phyloP scores from a whole-genome alignment of 345 rosid species.

The Eucalyptus dawsonii region DNA sequence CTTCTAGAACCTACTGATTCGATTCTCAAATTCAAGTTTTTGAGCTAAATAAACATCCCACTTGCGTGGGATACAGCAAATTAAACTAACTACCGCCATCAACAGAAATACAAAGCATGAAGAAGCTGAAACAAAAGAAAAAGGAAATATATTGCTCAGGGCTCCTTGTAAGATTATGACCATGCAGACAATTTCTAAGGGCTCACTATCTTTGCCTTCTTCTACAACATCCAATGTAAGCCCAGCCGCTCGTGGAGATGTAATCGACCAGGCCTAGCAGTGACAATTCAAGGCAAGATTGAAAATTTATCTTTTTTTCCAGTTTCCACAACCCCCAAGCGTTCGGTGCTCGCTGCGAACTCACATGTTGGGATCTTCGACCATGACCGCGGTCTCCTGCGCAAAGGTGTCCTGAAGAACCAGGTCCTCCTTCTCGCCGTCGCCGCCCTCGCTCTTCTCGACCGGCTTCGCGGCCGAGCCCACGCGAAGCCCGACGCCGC shows the following conservation, averaged over 20 bases:
- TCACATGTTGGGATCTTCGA: slow-evolving; percentile 95
- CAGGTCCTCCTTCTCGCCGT: slow-evolving; percentile 92
- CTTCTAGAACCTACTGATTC: background rate
- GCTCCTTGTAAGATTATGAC: background rate
- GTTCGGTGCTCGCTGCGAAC: background rate
- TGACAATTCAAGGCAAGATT: background rate
- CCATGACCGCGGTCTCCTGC: slow-evolving; percentile 92
- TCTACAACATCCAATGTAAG: background rate
- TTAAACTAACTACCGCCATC: background rate
- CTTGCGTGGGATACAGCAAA: background rate
- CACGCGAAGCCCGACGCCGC: background rate
- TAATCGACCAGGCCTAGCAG: background rate
- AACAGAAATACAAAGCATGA: background rate
- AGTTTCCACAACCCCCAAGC: background rate
- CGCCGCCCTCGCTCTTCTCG: slow-evolving; percentile 65
- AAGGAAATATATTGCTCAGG: background rate
- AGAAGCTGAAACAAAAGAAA: background rate
- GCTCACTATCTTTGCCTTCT: background rate
- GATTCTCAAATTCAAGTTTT: background rate
- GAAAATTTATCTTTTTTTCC: background rate
- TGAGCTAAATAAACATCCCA: background rate
- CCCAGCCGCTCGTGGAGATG: background rate
- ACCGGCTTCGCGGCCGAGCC: background rate
- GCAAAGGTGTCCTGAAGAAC: slow-evolving; percentile 97
- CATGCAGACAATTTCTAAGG: background rate